Conservation (phyloP, 345 rosid species). For the Mercurialis annua region DNA sequence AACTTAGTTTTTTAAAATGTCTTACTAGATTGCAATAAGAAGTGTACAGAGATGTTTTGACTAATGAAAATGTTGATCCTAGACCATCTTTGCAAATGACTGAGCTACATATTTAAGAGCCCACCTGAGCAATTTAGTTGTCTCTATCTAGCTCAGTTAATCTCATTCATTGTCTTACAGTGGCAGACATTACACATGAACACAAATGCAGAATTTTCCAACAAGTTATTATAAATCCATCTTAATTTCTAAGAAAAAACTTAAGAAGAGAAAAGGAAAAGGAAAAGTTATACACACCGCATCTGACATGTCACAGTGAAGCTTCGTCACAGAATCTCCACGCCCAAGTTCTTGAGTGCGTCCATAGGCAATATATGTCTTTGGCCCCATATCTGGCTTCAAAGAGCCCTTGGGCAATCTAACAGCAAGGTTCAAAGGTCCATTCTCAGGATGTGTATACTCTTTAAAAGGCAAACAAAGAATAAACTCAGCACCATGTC, state of each 20-base stretch:
- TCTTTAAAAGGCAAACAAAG: slow-evolving; percentile 65
- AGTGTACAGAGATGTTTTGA: too few relatives aligned
- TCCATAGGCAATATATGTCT: slow-evolving; percentile 78
- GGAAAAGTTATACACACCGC: slow-evolving; percentile 51
- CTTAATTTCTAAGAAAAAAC: not conserved
- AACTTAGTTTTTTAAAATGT: too few relatives aligned
- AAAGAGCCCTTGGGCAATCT: slow-evolving; percentile 47
- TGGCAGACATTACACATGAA: not conserved
- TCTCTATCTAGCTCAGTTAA: not conserved
- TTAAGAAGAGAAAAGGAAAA: slow-evolving; percentile 4
- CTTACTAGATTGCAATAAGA: too few relatives aligned
- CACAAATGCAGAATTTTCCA: not conserved
- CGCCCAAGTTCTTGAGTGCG: slow-evolving; percentile 64
- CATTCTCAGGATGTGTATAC: slow-evolving; percentile 63
- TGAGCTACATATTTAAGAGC: not conserved
- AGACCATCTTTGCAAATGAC: too few relatives aligned
- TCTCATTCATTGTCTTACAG: not conserved
- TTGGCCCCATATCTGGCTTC: slow-evolving; percentile 87
- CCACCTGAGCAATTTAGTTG: not conserved
- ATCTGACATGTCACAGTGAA: slow-evolving; percentile 88
- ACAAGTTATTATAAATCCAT: not conserved
- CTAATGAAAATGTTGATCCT: too few relatives aligned
- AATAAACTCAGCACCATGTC: slow-evolving; percentile 63
- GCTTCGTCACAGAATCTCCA: slow-evolving; percentile 88
- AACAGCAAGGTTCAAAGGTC: slow-evolving; percentile 58